Conservation (phyloP, 306 rosid genomes). For the Fagus crenata region DNA sequence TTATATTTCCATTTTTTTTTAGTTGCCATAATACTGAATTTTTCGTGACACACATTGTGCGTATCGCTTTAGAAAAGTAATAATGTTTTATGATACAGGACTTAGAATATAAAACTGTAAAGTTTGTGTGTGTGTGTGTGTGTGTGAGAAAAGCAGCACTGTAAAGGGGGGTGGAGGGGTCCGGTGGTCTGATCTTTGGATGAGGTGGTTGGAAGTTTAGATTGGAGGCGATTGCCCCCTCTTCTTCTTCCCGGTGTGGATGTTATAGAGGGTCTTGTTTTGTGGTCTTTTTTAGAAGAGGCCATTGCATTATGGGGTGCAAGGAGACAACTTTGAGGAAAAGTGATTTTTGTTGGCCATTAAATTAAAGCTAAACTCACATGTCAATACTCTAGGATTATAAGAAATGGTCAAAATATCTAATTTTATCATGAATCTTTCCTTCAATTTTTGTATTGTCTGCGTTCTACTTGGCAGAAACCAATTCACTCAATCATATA, state of each 20-base stretch:
- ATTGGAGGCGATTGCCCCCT: neutral
- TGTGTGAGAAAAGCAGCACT: neutral
- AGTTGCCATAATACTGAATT: conserved; percentile 9
- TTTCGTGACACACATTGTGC: neutral
- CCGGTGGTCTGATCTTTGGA: too few relatives aligned
- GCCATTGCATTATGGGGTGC: neutral
- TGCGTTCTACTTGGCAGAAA: conserved; percentile 7
- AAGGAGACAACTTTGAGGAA: neutral
- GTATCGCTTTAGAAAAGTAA: neutral
- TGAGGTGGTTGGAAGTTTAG: too few relatives aligned
- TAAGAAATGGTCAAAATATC: neutral
- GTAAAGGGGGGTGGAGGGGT: neutral
- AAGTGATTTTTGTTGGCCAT: neutral
- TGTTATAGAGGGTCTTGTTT: too few relatives aligned
- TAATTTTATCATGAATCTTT: neutral
- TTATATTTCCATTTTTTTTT: neutral
- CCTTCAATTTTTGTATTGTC: neutral
- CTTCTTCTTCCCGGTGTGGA: neutral
- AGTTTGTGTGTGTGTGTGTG: too few relatives aligned
- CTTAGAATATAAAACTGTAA: neutral
- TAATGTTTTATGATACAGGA: neutral
- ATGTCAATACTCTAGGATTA: neutral
- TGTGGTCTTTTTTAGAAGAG: neutral
- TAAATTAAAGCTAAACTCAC: neutral
- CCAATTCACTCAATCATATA: neutral